phyloP scores from a whole-genome alignment of 2,329 filamentous ascomycete genomes.

The Cercospora zeina region DNA sequence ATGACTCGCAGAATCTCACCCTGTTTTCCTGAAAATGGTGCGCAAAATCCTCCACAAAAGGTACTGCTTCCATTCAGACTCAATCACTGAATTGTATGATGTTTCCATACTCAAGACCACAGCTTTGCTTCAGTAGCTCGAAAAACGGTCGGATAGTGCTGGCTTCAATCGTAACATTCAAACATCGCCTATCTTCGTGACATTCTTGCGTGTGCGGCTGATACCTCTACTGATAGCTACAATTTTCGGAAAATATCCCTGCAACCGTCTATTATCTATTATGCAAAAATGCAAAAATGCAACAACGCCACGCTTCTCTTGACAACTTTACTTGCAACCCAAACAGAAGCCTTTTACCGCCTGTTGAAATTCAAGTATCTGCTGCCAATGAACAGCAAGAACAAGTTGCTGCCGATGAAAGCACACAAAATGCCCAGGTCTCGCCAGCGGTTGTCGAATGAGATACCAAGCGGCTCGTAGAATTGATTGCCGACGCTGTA shows the following conservation, averaged over 20 bases:
- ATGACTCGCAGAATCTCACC: too few relatives aligned
- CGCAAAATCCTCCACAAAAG: too few relatives aligned
- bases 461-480: conserved; percentile 66
- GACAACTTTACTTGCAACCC: neutral
- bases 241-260: neutral
- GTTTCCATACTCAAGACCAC: too few relatives aligned
- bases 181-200: neutral
- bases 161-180: neutral
- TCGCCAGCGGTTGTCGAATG: conserved; percentile 71
- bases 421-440: conserved; percentile 76
- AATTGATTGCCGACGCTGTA: conserved; percentile 80
- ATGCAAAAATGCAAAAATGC: too few relatives aligned
- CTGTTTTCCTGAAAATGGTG: too few relatives aligned
- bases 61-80: too few relatives aligned
- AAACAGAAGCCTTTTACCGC: conserved; percentile 26
- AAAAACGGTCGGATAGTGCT: too few relatives aligned
- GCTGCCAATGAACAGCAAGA: conserved; percentile 59
- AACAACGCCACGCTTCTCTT: conserved; percentile 5
- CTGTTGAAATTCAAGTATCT: conserved; percentile 51
- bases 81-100: too few relatives aligned
- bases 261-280: neutral
- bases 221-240: neutral
- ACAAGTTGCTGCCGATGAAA: conserved; percentile 75
- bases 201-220: neutral
- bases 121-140: too few relatives aligned